Evolutionary conservation across 768 basidiomycete species (phyloP).

Genomic region (Suillus brevipes): DNA sequence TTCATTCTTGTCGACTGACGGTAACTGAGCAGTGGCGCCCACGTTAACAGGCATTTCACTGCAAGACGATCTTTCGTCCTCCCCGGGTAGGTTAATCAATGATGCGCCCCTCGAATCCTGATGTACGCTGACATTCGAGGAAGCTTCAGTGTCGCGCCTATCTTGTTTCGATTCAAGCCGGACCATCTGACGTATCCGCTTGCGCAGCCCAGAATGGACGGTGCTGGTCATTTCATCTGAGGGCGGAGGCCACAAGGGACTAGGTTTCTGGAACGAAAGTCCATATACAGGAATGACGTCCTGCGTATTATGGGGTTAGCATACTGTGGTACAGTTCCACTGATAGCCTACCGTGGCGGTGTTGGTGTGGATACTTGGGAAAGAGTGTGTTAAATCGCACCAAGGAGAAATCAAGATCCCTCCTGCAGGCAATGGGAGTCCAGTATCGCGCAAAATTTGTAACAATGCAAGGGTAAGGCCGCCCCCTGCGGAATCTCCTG

Average conservation of each 20-base stretch:
- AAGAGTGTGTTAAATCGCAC: conserved; percentile 93
- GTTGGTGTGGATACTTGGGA: conserved; percentile 84
- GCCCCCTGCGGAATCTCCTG: conserved; percentile 93
- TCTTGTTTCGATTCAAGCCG: conserved; percentile 30
- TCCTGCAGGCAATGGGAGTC: conserved; percentile 82
- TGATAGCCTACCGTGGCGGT: conserved; percentile 67
- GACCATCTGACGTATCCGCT: conserved; percentile 60
- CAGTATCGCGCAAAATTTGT: conserved; percentile 83
- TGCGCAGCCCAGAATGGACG: conserved; percentile 60
- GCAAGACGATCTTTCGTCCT: conserved; percentile 18
- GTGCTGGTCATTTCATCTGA: conserved; percentile 57
- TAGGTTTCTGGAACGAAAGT: conserved; percentile 76
- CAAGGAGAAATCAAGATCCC: conserved; percentile 91
- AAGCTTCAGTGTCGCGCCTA: conserved; percentile 5
- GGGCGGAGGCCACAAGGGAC: conserved; percentile 76
- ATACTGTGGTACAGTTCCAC: background rate
- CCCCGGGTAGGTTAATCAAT: conserved; percentile 13
- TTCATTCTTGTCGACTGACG: conserved; percentile 35
- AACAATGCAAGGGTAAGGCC: conserved; percentile 82
- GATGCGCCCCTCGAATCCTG: conserved; percentile 12
- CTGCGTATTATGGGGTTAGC: conserved; percentile 35
- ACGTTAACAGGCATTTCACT: conserved; percentile 43
- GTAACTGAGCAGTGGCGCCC: conserved; percentile 48
- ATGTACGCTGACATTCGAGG: background rate
- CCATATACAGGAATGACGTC: conserved; percentile 82